Conservation (phyloP, 768 basidiomycete genomes). For the Termitomyces sp. region DNA sequence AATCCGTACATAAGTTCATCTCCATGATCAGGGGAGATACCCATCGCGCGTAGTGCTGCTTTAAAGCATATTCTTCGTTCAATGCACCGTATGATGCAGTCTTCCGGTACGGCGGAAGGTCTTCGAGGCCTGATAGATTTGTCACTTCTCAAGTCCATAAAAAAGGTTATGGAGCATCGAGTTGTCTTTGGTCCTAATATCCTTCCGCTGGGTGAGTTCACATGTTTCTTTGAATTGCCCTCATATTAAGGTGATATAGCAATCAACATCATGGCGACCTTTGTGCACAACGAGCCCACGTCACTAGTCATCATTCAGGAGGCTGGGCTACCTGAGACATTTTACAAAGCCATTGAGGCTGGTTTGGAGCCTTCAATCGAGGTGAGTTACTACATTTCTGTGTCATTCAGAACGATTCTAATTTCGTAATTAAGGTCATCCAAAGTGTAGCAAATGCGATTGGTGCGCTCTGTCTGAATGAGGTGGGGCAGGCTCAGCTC, state of each 20-base stretch:
- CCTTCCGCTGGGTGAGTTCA: constrained; percentile 68
- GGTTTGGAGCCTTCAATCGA: constrained; percentile 87
- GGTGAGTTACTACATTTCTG: constrained; percentile 30
- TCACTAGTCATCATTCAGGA: constrained; percentile 92
- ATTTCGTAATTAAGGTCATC: constrained; percentile 53
- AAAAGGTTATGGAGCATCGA: constrained; percentile 81
- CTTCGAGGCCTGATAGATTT: constrained; percentile 92
- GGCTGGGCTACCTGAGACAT: constrained; percentile 78
- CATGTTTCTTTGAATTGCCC: background rate
- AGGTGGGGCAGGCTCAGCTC: constrained; percentile 79
- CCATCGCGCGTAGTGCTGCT: constrained; percentile 71
- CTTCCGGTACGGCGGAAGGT: constrained; percentile 89
- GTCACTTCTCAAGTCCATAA: constrained; percentile 76
- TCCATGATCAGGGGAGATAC: constrained; percentile 51
- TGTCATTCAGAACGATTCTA: background rate
- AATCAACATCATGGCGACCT: constrained; percentile 93
- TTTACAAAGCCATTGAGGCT: constrained; percentile 80
- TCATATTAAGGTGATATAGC: constrained; percentile 36
- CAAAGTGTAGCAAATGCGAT: constrained; percentile 93
- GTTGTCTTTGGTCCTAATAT: constrained; percentile 83
- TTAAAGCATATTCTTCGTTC: constrained; percentile 89
- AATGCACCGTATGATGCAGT: constrained; percentile 96
- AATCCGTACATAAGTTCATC: background rate
- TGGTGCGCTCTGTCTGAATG: constrained; percentile 93
- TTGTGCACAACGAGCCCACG: constrained; percentile 98